Evolutionary conservation across 306 rosid species (phyloP), one percentile per base, ranked within the genome.

Genomic region (Fragaria vesca): DNA sequence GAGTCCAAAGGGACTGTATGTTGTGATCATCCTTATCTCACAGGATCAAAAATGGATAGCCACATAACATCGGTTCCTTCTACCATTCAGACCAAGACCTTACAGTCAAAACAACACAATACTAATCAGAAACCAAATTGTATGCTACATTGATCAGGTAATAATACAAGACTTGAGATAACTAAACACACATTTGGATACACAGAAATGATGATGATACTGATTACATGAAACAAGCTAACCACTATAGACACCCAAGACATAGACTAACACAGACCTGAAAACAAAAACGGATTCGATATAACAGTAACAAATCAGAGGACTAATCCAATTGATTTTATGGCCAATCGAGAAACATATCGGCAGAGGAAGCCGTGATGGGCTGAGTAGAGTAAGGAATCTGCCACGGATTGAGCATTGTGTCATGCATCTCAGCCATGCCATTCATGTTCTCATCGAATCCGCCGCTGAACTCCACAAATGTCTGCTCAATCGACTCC

Each of bases 341-440:
- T 15, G 71, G 71, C 71, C 71, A 66, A 80, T 74, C 83, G 71
- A 85, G 80, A 73, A 85, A 77, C 90, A 85, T 78, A 58, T 90
- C 88, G 0, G 97, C 88, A 0, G 97, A 83, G 0, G 90, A 82
- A 5, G 91, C 91, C 30, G 78, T 54, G 63, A 87, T 85, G 4
- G 89, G 87, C 71, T 80, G 97, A 12, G 69, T 73, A 2, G 83
- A 87, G 69, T 63, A 72, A 71, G 86, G 71, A 66, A 85, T 51
- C 79, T 88, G 93, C 99, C 97, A 91, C 3, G 97, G 94, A 69
- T 85, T 74, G n/a, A 93, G 80, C 26, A 93, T 81, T 13, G 94
- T 84, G 66, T 93, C 93, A 0, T 91, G 97, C 16, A 95, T 89
- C 84, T 91, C 93, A 2, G 96, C 93, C 32, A 91, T 89, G 32